phyloP scores from a whole-genome alignment of 352 stramenopile species.

The Pythium biforme region DNA sequence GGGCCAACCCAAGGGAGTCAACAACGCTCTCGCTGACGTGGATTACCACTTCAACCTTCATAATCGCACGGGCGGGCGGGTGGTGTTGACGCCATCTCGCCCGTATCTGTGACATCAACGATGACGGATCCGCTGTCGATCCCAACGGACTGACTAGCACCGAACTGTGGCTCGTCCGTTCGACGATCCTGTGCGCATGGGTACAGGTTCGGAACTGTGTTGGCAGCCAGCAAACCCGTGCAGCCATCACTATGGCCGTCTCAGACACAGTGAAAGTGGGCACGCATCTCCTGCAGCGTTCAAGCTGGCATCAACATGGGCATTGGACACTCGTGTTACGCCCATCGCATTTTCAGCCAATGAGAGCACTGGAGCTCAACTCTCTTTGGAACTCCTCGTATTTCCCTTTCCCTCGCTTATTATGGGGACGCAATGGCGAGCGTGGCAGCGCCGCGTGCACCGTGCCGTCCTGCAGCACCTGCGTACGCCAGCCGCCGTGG shows the following conservation, averaged over 20 bases:
- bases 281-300: too few relatives aligned
- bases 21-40: background rate
- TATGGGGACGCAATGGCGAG: constrained; percentile 17
- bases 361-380: background rate
- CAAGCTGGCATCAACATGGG: too few relatives aligned
- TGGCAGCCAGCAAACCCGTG: too few relatives aligned
- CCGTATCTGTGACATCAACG: background rate
- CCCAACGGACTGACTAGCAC: too few relatives aligned
- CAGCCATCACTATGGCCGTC: too few relatives aligned
- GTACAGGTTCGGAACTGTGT: too few relatives aligned
- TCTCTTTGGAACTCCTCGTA: background rate
- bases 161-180: too few relatives aligned
- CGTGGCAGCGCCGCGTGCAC: constrained; percentile 36
- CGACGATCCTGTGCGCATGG: too few relatives aligned
- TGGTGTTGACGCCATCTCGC: background rate
- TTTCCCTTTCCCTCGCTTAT: background rate
- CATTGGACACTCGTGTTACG: too few relatives aligned
- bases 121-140: too few relatives aligned
- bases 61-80: background rate
- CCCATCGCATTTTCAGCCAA: constrained; percentile 5
- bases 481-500: constrained; percentile 21
- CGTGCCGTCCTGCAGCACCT: constrained; percentile 31
- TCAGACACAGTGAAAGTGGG: too few relatives aligned
- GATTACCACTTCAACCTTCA: constrained; percentile 2
- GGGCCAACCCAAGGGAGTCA: background rate